These are phyloP conservation scores for Leucocoprinus birnbaumii DNA, from an alignment of 768 basidiomycete species.

Conservation along the genomic window DNA sequence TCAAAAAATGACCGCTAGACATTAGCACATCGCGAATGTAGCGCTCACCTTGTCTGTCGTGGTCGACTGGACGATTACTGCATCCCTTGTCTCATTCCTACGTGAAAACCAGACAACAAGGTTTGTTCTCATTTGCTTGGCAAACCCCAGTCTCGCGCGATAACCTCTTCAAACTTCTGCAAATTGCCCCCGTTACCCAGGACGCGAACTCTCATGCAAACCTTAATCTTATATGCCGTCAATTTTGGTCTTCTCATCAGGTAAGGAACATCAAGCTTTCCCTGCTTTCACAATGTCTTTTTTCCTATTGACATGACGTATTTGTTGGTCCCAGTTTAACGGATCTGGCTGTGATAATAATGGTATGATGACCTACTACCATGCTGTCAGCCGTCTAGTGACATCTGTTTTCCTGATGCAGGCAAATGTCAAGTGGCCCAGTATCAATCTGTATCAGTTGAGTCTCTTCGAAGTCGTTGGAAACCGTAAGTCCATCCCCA, in stretches of 20 bases:
- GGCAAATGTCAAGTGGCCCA: background rate
- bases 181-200: background rate
- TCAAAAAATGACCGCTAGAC: background rate
- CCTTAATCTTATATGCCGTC: background rate
- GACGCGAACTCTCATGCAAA: background rate
- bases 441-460: background rate
- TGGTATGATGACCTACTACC: background rate
- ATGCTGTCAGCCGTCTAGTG: no score
- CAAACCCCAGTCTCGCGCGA: no score
- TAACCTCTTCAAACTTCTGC: no score
- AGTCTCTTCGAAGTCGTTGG: constrained; percentile 4
- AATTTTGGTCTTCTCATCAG: background rate
- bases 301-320: background rate
- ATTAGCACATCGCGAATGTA: background rate
- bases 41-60: background rate
- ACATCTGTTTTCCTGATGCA: background rate
- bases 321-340: background rate
- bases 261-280: background rate
- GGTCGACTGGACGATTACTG: background rate
- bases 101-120: background rate
- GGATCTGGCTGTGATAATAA: background rate
- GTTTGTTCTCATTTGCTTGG: background rate
- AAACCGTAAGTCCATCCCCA: constrained; percentile 4
- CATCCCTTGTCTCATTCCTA: background rate
- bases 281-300: background rate